phyloP scores from a whole-genome alignment of 441 rosid species.

The Brassica balearica region DNA sequence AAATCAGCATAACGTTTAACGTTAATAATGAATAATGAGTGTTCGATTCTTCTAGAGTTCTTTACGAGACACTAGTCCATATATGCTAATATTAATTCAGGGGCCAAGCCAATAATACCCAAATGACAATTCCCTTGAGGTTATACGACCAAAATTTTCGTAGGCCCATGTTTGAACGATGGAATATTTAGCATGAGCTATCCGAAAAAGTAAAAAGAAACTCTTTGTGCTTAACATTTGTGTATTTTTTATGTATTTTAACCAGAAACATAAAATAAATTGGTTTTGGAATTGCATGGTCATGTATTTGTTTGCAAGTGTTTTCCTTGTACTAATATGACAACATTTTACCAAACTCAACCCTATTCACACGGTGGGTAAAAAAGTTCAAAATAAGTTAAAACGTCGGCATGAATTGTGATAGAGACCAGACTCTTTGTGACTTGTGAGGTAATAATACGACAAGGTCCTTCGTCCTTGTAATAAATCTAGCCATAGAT shows the following conservation, averaged over 20 bases:
- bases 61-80: not conserved
- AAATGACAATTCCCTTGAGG: not conserved
- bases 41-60: not conserved
- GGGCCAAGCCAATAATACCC: not conserved
- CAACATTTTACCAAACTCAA: not conserved
- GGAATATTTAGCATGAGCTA: not conserved
- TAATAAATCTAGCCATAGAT: slow-evolving; percentile 44
- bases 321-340: slow-evolving; percentile 1
- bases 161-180: not conserved
- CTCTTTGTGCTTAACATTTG: not conserved
- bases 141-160: not conserved
- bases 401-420: slow-evolving; percentile 21
- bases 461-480: slow-evolving; percentile 33
- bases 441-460: slow-evolving; percentile 13
- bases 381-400: not conserved
- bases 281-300: not conserved
- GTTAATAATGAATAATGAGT: not conserved
- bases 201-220: not conserved
- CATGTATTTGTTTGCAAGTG: not conserved
- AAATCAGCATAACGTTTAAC: not conserved
- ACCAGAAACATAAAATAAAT: not conserved
- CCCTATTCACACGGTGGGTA: not conserved
- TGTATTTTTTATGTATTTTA: not conserved
- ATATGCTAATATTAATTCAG: not conserved
- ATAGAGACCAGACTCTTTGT: slow-evolving; percentile 37